These are phyloP conservation scores for Hondaea fermentalgiana DNA, from an alignment of 108 stramenopile species.

Conservation along the genomic window DNA sequence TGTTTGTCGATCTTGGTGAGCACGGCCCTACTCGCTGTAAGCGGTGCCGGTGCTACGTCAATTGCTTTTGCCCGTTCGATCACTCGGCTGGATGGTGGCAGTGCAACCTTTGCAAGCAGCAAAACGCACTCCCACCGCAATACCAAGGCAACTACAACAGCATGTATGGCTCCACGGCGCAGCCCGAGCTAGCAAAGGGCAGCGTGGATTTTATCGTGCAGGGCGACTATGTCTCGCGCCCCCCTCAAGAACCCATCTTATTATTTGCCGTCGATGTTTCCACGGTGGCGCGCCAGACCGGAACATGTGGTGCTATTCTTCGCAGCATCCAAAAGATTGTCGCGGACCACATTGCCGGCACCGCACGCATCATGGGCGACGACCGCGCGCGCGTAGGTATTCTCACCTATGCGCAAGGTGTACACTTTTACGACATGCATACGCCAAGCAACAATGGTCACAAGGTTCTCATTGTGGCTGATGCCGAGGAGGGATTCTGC, in stretches of 20 bases:
- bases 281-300: not conserved
- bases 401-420: not conserved
- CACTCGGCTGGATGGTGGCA: slow-evolving; percentile 12
- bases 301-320: not conserved
- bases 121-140: not conserved
- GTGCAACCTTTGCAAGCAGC: not conserved
- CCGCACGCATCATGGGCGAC: not conserved
- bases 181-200: slow-evolving; percentile 9
- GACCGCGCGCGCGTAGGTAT: not conserved
- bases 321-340: not conserved
- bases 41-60: not conserved
- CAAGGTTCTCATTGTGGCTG: not conserved
- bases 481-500: not conserved
- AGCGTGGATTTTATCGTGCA: not conserved
- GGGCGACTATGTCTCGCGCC: not conserved
- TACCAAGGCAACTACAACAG: slow-evolving; percentile 17
- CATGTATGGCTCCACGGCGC: not conserved
- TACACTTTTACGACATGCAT: not conserved
- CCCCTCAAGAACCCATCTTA: not conserved
- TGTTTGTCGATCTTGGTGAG: not conserved
- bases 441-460: not conserved
- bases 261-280: slow-evolving; percentile 9
- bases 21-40: not conserved
- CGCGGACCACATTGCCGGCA: not conserved
- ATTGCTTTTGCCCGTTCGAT: not conserved